phyloP scores from a whole-genome alignment of 148 eudicot genomes.

The Diospyros lotus region DNA sequence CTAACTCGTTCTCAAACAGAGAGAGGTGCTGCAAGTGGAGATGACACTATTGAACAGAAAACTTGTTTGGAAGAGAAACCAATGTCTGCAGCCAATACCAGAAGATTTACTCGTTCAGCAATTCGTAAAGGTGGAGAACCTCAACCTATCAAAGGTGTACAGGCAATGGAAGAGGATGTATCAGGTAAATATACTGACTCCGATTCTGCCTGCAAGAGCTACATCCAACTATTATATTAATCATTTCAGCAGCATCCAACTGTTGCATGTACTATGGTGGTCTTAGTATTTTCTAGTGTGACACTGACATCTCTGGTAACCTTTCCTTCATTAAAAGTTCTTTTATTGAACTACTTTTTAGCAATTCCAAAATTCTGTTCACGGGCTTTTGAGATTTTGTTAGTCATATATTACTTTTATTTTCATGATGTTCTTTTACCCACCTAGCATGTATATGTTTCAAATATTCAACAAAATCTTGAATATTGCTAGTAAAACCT shows the following conservation, averaged over 20 bases:
- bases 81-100: slow-evolving; percentile 12
- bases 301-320: neutral
- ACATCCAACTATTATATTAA: neutral
- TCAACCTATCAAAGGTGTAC: slow-evolving; percentile 12
- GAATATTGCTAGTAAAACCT: neutral
- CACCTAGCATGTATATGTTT: neutral
- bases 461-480: neutral
- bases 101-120: slow-evolving; percentile 33
- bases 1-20: slow-evolving; percentile 26
- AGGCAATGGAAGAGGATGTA: slow-evolving; percentile 15
- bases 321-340: neutral
- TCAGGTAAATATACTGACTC: slow-evolving; percentile 6
- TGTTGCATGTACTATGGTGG: neutral
- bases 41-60: slow-evolving; percentile 17
- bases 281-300: neutral
- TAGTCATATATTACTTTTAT: neutral
- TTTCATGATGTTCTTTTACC: neutral
- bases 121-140: slow-evolving; percentile 17
- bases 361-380: neutral
- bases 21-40: slow-evolving; percentile 7
- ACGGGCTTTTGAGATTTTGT: neutral
- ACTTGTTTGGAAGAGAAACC: slow-evolving; percentile 12
- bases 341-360: neutral
- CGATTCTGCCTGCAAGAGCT: neutral
- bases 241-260: neutral